These are phyloP conservation scores for Pyricularia sp. DNA, from an alignment of 2,329 filamentous ascomycete genomes.

Conservation along the genomic window DNA sequence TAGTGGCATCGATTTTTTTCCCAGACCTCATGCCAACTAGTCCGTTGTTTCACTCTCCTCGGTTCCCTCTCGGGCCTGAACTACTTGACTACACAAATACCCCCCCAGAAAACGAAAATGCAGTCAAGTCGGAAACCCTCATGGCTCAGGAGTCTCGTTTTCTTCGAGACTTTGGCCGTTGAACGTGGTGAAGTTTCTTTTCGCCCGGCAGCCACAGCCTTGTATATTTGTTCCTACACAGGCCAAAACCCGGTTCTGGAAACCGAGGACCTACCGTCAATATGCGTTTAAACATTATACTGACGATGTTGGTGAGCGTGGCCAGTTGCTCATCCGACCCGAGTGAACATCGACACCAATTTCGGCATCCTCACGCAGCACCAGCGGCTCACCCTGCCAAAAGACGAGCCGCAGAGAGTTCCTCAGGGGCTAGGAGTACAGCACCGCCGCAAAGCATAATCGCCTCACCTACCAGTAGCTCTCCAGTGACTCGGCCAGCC, in stretches of 20 bases:
- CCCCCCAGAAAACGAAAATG: background rate
- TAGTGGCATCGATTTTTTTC: background rate
- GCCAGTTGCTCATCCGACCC: background rate
- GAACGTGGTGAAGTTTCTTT: background rate
- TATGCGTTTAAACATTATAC: background rate
- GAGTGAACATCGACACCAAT: background rate
- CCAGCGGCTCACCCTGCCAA: background rate
- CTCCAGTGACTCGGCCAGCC: background rate
- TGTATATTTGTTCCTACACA: background rate
- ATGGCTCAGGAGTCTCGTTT: background rate
- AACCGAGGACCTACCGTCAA: background rate
- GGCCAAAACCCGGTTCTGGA: background rate
- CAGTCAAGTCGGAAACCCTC: background rate
- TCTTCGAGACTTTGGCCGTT: background rate
- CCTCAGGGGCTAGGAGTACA: background rate
- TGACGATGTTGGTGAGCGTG: background rate
- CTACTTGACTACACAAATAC: background rate
- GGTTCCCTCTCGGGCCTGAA: background rate
- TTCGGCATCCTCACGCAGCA: background rate
- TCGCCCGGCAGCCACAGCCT: background rate
- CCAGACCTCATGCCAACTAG: background rate
- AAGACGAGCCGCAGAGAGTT: background rate
- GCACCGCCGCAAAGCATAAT: background rate
- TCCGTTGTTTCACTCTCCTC: background rate
- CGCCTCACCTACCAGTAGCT: background rate